Conservation (phyloP, 176 grass and related monocot species). For the Canna indica region DNA sequence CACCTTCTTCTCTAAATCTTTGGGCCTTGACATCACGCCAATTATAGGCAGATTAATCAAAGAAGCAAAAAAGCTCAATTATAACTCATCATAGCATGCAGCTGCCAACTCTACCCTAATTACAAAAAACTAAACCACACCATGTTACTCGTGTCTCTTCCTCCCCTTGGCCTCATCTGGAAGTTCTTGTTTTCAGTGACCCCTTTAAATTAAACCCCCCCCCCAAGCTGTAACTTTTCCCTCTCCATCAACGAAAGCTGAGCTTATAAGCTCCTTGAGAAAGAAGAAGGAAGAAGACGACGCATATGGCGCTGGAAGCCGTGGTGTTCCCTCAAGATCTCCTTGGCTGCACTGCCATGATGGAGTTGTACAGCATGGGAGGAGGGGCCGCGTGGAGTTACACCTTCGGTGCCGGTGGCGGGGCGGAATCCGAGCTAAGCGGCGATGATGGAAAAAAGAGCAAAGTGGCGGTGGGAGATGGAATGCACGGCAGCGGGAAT, state of each 20-base stretch:
- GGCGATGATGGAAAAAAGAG: constrained; percentile 3
- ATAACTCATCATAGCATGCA: not conserved
- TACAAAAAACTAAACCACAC: not conserved
- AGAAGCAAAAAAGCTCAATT: not conserved
- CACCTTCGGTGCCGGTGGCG: too few species aligned
- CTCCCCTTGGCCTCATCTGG: not conserved
- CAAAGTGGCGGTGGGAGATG: constrained; percentile 22
- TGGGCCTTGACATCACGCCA: not conserved
- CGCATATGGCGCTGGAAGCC: constrained; percentile 58
- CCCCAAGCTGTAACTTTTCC: not conserved
- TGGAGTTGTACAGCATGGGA: constrained; percentile 5
- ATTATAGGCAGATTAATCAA: not conserved
- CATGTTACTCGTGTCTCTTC: not conserved
- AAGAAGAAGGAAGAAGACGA: too few species aligned
- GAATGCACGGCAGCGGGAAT: not conserved
- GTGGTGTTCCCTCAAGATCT: constrained; percentile 44
- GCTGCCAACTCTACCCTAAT: not conserved
- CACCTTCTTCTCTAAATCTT: not conserved
- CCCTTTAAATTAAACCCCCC: not conserved
- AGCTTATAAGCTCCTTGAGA: too few species aligned
- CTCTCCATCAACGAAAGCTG: not conserved
- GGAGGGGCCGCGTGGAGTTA: too few species aligned
- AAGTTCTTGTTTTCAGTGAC: not conserved
- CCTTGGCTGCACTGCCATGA: constrained; percentile 19
- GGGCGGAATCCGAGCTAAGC: too few species aligned